Evolutionary conservation across 2,329 filamentous ascomycete genomes (phyloP).

Genomic region (Phaeophleospora eucalypticola): DNA sequence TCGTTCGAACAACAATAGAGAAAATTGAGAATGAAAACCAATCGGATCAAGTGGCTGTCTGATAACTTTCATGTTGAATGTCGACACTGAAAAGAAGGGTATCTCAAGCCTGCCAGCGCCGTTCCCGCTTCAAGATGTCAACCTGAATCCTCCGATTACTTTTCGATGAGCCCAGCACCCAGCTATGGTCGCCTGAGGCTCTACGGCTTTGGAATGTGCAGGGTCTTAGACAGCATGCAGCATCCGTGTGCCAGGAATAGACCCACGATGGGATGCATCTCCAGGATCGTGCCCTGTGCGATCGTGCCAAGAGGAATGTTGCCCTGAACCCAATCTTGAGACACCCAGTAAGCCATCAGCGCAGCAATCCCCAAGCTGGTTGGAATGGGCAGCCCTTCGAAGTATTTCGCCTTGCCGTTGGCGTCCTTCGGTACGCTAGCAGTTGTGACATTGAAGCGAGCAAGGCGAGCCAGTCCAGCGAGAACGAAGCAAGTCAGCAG

Average conservation of each 20-base stretch:
- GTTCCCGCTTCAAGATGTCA: neutral
- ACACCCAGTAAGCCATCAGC: slow-evolving; percentile 87
- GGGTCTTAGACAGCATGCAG: slow-evolving; percentile 90
- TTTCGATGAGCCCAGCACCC: too few relatives aligned
- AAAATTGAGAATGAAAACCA: too few relatives aligned
- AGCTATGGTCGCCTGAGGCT: too few relatives aligned
- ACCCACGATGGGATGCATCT: slow-evolving; percentile 77
- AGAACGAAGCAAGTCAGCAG: slow-evolving; percentile 86
- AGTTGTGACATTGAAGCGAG: slow-evolving; percentile 96
- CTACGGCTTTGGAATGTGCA: slow-evolving; percentile 84
- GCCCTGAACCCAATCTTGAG: slow-evolving; percentile 72
- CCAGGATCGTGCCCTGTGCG: slow-evolving; percentile 63
- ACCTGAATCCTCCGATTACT: neutral
- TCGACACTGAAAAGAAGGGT: slow-evolving; percentile 8
- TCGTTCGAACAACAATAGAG: too few relatives aligned
- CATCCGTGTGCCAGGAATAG: slow-evolving; percentile 87
- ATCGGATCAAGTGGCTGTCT: too few relatives aligned
- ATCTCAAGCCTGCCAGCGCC: slow-evolving; percentile 8
- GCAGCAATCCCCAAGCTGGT: slow-evolving; percentile 77
- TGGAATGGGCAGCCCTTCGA: slow-evolving; percentile 94
- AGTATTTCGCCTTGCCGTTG: slow-evolving; percentile 87
- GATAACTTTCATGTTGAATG: slow-evolving; percentile 16
- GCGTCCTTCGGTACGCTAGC: slow-evolving; percentile 85
- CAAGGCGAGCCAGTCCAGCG: slow-evolving; percentile 86
- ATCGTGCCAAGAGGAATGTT: slow-evolving; percentile 72